Conservation (phyloP, 2,329 filamentous ascomycete species). For the Amauroascus niger region DNA sequence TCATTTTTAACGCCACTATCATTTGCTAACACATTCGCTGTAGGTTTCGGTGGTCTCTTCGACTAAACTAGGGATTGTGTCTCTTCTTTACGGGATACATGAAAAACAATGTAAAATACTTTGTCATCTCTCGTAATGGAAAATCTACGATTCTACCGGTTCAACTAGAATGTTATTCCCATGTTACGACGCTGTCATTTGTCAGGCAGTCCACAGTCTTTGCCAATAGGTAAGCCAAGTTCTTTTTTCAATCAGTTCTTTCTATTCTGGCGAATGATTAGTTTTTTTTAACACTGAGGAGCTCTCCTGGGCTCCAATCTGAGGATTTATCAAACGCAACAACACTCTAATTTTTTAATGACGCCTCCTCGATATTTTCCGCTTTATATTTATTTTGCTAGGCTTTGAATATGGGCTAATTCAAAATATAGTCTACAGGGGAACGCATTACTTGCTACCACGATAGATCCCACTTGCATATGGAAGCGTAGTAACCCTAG, state of each 20-base stretch:
- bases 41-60: conserved; percentile 74
- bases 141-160: conserved; percentile 16
- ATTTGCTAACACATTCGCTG: neutral
- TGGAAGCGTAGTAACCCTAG: neutral
- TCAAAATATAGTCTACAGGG: neutral
- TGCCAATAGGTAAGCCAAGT: conserved; percentile 15
- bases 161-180: conserved; percentile 17
- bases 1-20: neutral
- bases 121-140: conserved; percentile 27
- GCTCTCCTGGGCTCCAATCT: conserved; percentile 34
- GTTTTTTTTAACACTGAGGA: conserved; percentile 55
- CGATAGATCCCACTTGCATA: neutral
- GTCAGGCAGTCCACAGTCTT: conserved; percentile 16
- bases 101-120: conserved; percentile 31
- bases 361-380: conserved; percentile 22
- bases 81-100: conserved; percentile 21
- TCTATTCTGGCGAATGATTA: conserved; percentile 47
- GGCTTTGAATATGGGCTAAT: neutral
- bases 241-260: conserved; percentile 10
- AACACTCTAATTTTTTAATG: conserved; percentile 67
- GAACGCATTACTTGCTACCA: neutral
- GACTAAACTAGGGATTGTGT: conserved; percentile 43
- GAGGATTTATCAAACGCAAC: conserved; percentile 52
- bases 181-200: conserved; percentile 19
- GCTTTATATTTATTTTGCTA: neutral